These are phyloP conservation scores for Neonectria sp. DNA, from an alignment of 2,329 filamentous ascomycete genomes.

Conservation along the genomic window DNA sequence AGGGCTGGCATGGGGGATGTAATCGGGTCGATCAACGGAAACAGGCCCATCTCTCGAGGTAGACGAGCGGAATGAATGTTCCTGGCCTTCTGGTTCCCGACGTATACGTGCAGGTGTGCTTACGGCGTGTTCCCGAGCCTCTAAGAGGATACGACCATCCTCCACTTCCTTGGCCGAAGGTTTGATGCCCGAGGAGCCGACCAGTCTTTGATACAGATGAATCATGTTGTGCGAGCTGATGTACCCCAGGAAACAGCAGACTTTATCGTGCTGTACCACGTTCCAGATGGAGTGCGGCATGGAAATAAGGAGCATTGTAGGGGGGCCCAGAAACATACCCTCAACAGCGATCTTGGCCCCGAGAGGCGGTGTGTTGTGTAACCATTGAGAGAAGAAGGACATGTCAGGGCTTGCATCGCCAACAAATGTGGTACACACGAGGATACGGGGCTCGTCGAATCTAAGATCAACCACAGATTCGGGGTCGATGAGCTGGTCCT, in stretches of 20 bases:
- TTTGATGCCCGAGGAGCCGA: slow-evolving; percentile 61
- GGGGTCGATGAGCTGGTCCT: slow-evolving; percentile 62
- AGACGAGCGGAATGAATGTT: slow-evolving; percentile 44
- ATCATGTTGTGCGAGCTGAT: slow-evolving; percentile 79
- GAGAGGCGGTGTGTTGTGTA: slow-evolving; percentile 71
- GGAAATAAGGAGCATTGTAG: slow-evolving; percentile 76
- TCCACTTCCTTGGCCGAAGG: slow-evolving; percentile 69
- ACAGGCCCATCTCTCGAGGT: slow-evolving; percentile 43
- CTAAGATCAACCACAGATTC: slow-evolving; percentile 68
- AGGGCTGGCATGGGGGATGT: slow-evolving; percentile 48
- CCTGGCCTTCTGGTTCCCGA: slow-evolving; percentile 48
- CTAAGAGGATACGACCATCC: slow-evolving; percentile 70
- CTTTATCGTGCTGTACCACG: slow-evolving; percentile 76
- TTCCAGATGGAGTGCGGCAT: slow-evolving; percentile 77
- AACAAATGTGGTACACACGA: slow-evolving; percentile 78
- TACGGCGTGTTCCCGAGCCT: slow-evolving; percentile 64
- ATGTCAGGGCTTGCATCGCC: slow-evolving; percentile 77
- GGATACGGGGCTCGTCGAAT: slow-evolving; percentile 74
- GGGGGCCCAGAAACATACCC: slow-evolving; percentile 77
- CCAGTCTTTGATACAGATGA: slow-evolving; percentile 72
- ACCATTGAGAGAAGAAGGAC: slow-evolving; percentile 77
- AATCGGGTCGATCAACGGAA: slow-evolving; percentile 44
- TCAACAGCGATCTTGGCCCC: slow-evolving; percentile 74
- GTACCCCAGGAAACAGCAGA: slow-evolving; percentile 76
- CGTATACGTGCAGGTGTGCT: slow-evolving; percentile 50